These are phyloP conservation scores for Malbranchea zuffiana DNA, from an alignment of 2,329 filamentous ascomycete genomes.

Conservation along the genomic window DNA sequence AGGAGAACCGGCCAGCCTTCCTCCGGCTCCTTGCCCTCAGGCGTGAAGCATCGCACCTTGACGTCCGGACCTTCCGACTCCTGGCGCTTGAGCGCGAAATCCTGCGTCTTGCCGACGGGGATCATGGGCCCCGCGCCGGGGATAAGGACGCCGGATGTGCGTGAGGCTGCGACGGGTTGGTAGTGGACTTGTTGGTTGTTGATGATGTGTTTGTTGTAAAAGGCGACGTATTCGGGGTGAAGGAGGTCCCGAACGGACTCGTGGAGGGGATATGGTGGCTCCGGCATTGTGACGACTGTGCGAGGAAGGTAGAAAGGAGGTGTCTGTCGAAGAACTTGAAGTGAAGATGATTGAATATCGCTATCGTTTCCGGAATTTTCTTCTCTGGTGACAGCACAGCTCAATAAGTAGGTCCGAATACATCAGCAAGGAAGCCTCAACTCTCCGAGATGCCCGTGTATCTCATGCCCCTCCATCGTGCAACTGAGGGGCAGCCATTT, in stretches of 20 bases:
- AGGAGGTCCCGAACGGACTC: conserved; percentile 37
- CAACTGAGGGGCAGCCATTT: too few relatives aligned
- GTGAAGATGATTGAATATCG: too few relatives aligned
- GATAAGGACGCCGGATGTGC: conserved; percentile 42
- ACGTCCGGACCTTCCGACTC: conserved; percentile 41
- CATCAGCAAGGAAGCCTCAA: too few relatives aligned
- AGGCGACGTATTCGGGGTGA: conserved; percentile 42
- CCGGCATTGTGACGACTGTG: conserved; percentile 10
- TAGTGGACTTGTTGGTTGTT: conserved; percentile 45
- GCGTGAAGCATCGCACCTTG: conserved; percentile 42
- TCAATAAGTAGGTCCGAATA: too few relatives aligned
- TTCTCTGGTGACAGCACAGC: too few relatives aligned
- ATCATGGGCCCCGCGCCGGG: conserved; percentile 42
- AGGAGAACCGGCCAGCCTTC: conserved; percentile 46
- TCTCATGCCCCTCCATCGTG: too few relatives aligned
- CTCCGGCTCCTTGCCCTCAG: conserved; percentile 30
- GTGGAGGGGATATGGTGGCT: conserved; percentile 40
- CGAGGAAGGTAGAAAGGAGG: too few relatives aligned
- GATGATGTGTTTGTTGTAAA: conserved; percentile 44
- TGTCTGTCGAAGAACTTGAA: too few relatives aligned
- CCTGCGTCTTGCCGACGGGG: conserved; percentile 38
- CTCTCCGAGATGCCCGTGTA: too few relatives aligned
- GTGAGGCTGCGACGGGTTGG: conserved; percentile 43
- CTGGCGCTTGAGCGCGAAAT: conserved; percentile 35
- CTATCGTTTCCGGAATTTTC: too few relatives aligned